phyloP scores from a whole-genome alignment of 2,329 filamentous ascomycete genomes.

The Fusarium dlaminii region DNA sequence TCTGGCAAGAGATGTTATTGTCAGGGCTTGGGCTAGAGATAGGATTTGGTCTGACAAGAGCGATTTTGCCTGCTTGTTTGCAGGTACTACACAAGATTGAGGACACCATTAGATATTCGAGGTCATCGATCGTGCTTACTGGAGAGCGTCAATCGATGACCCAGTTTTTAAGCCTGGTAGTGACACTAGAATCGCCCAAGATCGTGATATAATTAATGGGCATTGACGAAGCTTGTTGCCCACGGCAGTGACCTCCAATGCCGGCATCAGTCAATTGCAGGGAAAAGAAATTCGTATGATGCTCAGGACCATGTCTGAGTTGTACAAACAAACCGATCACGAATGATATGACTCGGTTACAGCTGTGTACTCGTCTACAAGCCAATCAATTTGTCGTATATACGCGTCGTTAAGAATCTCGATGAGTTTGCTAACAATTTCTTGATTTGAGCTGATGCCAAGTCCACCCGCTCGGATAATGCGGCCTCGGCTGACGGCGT shows the following conservation, averaged over 20 bases:
- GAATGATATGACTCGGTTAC: neutral
- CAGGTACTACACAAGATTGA: too few species aligned
- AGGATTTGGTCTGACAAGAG: neutral
- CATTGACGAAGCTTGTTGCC: neutral
- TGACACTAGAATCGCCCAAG: neutral
- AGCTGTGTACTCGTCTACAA: neutral
- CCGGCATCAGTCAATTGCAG: neutral
- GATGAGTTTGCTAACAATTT: neutral
- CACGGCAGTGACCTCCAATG: neutral
- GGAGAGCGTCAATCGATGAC: neutral
- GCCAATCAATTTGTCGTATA: neutral
- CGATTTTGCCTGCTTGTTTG: constrained; percentile 6
- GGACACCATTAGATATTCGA: rapidly evolving
- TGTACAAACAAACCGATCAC: neutral
- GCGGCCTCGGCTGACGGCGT: constrained; percentile 24
- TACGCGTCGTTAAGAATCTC: neutral
- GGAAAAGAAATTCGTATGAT: neutral
- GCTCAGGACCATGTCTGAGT: neutral
- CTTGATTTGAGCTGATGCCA: constrained; percentile 23
- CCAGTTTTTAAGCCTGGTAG: constrained; percentile 5
- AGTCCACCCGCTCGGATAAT: constrained; percentile 24
- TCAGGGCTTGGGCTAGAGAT: neutral
- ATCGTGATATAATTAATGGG: constrained; percentile 8
- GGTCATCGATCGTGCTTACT: neutral
- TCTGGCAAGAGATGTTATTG: neutral